A percentile compares a stretch with the other conserved stretches of the same genome.
Conservation (phyloP, 1,139 yeast species). For the Blastobotrys apis region DNA sequence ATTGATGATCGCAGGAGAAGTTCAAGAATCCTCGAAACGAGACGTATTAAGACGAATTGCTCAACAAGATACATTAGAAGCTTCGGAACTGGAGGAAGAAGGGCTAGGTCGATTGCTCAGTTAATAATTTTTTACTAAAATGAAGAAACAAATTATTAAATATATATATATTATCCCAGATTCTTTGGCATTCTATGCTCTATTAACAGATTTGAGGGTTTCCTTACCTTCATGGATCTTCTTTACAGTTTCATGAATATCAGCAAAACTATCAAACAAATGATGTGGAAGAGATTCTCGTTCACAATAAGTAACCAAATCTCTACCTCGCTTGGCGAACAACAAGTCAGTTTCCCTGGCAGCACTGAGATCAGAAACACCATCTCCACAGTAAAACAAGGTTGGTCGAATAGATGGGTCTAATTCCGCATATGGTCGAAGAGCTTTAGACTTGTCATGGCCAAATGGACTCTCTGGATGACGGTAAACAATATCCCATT, state of each 20-base stretch:
- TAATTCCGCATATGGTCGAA: conserved; percentile 55
- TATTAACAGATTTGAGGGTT: conserved; percentile 32
- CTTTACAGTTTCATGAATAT: conserved; percentile 58
- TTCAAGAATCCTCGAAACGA: conserved; percentile 77
- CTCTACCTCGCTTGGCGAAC: conserved; percentile 91
- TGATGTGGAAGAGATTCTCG: conserved; percentile 78
- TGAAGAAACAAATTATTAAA: not conserved
- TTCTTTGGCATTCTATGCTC: not conserved
- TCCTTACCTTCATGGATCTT: conserved; percentile 44
- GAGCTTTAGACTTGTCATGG: conserved; percentile 86
- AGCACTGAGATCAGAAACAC: conserved; percentile 91
- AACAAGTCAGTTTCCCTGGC: conserved; percentile 90
- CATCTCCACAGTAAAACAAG: conserved; percentile 93
- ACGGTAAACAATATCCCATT: conserved; percentile 79
- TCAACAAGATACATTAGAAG: conserved; percentile 74
- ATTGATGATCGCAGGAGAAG: conserved; percentile 70
- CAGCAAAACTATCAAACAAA: conserved; percentile 71
- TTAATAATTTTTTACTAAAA: not conserved
- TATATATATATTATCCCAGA: not conserved
- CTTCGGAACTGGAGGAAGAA: conserved; percentile 51
- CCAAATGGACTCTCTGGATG: conserved; percentile 89
- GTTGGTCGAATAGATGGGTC: conserved; percentile 45
- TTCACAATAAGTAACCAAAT: conserved; percentile 77
- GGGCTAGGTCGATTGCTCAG: conserved; percentile 27
- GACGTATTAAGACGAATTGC: conserved; percentile 74